These are phyloP conservation scores for Russula olivacea DNA, from an alignment of 768 basidiomycete species.

Conservation along the genomic window DNA sequence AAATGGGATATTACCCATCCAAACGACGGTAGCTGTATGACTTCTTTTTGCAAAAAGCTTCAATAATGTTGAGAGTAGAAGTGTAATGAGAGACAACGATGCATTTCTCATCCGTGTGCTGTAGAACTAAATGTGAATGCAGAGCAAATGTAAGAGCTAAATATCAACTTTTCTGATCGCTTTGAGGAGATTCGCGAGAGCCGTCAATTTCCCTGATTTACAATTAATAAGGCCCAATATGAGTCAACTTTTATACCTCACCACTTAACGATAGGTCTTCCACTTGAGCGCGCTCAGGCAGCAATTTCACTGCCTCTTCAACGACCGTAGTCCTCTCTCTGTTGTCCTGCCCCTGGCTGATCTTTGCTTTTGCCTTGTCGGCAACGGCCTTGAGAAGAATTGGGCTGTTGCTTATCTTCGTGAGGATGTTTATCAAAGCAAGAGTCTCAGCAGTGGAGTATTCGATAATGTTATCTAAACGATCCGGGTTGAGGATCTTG, in stretches of 20 bases:
- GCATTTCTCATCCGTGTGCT: constrained; percentile 89
- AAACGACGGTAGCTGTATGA: constrained; percentile 76
- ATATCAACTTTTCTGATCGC: constrained; percentile 49
- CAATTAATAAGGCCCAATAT: constrained; percentile 17
- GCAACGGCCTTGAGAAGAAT: constrained; percentile 76
- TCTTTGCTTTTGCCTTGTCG: constrained; percentile 49
- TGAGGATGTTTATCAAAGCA: constrained; percentile 70
- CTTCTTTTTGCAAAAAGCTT: constrained; percentile 73
- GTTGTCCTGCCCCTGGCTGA: constrained; percentile 31
- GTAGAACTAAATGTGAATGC: neutral
- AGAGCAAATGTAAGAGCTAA: neutral
- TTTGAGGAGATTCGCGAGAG: constrained; percentile 58
- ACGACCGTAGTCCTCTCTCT: constrained; percentile 45
- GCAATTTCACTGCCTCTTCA: constrained; percentile 52
- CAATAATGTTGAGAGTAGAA: constrained; percentile 86
- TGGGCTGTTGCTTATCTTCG: constrained; percentile 92
- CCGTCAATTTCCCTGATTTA: constrained; percentile 63
- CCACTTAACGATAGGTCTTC: constrained; percentile 80
- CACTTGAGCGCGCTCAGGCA: constrained; percentile 54
- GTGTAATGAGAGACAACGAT: constrained; percentile 97
- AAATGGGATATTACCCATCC: constrained; percentile 58
- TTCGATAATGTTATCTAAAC: constrained; percentile 61
- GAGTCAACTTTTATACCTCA: constrained; percentile 28
- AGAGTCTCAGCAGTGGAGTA: constrained; percentile 72
- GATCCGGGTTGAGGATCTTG: constrained; percentile 66